Conservation (phyloP, 768 basidiomycete genomes). For the Russula lepida region DNA sequence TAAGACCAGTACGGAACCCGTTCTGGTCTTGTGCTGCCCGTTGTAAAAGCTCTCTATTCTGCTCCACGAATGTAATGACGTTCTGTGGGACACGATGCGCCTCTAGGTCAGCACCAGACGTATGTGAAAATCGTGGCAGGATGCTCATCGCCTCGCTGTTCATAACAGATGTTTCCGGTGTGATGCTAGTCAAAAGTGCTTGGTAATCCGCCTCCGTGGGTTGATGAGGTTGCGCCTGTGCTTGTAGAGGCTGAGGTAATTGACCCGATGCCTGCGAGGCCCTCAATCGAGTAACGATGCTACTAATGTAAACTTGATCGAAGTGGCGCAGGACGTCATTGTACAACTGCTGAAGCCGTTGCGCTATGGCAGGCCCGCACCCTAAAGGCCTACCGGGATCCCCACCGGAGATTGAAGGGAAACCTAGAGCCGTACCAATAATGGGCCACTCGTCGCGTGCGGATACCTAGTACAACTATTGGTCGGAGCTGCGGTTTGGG, state of each 20-base stretch:
- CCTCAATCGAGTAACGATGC: not conserved
- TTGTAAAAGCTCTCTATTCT: slow-evolving; percentile 10
- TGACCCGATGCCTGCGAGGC: not conserved
- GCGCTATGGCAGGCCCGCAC: slow-evolving; percentile 2
- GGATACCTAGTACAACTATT: not conserved
- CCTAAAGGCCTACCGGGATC: not conserved
- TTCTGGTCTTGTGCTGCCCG: slow-evolving; percentile 13
- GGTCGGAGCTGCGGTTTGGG: not conserved
- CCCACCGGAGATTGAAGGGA: not conserved
- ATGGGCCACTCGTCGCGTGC: slow-evolving; percentile 11
- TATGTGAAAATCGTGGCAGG: slow-evolving; percentile 16
- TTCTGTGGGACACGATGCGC: slow-evolving; percentile 8
- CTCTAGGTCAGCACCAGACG: slow-evolving; percentile 13
- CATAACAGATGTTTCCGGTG: not conserved
- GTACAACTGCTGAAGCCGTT: slow-evolving; percentile 6
- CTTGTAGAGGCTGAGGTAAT: not conserved
- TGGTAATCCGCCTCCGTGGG: slow-evolving; percentile 15
- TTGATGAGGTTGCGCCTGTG: slow-evolving; percentile 5
- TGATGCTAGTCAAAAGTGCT: slow-evolving; percentile 1
- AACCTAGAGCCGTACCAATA: slow-evolving; percentile 5
- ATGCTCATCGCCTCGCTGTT: slow-evolving; percentile 6
- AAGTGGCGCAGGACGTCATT: slow-evolving; percentile 1
- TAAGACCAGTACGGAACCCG: slow-evolving; percentile 12
- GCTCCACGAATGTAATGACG: slow-evolving; percentile 12
- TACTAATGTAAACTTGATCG: slow-evolving; percentile 7